Evolutionary conservation across 208 protist species (phyloP).

Genomic region (Herpetomonas tarakana): DNA sequence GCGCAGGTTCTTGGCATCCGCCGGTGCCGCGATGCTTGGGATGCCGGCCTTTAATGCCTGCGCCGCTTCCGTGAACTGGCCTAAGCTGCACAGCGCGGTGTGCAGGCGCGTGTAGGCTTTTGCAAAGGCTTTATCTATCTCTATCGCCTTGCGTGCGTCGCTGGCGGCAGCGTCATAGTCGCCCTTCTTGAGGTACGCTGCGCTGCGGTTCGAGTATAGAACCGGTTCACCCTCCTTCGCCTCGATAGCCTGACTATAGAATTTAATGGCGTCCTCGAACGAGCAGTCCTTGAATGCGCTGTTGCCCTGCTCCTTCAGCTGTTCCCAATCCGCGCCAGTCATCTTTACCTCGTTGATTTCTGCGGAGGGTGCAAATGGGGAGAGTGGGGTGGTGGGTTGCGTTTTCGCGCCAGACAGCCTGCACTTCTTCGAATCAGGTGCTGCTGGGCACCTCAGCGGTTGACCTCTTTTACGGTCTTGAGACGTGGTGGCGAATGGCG

Average conservation of each 20-base stretch:
- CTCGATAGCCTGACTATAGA: constrained; percentile 87
- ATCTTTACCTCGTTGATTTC: no score
- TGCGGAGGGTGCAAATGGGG: no score
- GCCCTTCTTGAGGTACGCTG: constrained; percentile 67
- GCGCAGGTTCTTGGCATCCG: constrained; percentile 45
- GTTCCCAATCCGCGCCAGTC: constrained; percentile 30
- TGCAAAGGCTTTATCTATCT: constrained; percentile 69
- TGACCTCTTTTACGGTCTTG: no score
- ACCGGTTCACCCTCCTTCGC: constrained; percentile 56
- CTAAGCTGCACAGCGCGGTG: constrained; percentile 75
- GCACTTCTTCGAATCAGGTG: no score
- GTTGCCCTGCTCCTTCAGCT: constrained; percentile 89
- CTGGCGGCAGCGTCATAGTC: constrained; percentile 45
- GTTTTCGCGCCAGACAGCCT: no score
- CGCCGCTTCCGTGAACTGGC: constrained; percentile 54
- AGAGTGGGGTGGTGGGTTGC: no score
- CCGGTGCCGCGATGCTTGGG: constrained; percentile 5
- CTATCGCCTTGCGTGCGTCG: constrained; percentile 74
- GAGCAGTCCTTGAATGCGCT: constrained; percentile 74
- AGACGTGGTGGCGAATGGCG: no score
- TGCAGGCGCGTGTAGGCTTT: constrained; percentile 88
- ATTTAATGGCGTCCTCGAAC: constrained; percentile 72
- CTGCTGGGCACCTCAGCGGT: no score
- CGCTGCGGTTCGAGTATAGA: constrained; percentile 92
- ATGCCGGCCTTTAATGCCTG: constrained; percentile 27